Evolutionary conservation across 306 rosid species (phyloP).

Genomic region (Carpinus fangiana): DNA sequence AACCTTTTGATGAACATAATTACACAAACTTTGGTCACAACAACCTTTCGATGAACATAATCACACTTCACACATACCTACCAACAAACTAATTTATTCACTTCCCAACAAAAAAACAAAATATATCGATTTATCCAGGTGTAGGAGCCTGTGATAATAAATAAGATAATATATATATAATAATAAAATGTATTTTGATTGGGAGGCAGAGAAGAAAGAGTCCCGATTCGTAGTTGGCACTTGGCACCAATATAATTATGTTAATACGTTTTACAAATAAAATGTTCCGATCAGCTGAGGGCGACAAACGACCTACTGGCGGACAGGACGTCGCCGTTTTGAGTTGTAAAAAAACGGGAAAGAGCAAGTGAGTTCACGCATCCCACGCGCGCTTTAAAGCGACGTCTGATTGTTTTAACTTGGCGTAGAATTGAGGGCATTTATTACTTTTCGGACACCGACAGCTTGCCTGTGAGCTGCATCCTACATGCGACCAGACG

Average conservation of each 20-base stretch:
- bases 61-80: no score
- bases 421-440: conserved; percentile 46
- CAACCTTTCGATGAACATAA: no score
- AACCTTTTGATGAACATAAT: no score
- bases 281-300: conserved; percentile 15
- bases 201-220: not conserved
- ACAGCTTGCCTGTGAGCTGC: conserved; percentile 29
- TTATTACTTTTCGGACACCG: conserved; percentile 38
- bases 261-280: not conserved
- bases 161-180: no score
- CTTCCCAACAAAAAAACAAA: no score
- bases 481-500: not conserved
- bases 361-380: conserved; percentile 4
- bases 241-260: not conserved
- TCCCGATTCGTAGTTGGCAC: not conserved
- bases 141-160: no score
- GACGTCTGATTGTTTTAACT: conserved; percentile 22
- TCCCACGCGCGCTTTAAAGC: conserved; percentile 21
- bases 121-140: no score
- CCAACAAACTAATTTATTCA: no score
- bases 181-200: no score
- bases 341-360: not conserved
- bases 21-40: no score
- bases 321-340: conserved; percentile 37
- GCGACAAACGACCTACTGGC: conserved; percentile 41